Evolutionary conservation across 2,329 filamentous ascomycete species (phyloP), one percentile per base, ranked within the genome.

Genomic region (Chrysoporthe austroafricana): DNA sequence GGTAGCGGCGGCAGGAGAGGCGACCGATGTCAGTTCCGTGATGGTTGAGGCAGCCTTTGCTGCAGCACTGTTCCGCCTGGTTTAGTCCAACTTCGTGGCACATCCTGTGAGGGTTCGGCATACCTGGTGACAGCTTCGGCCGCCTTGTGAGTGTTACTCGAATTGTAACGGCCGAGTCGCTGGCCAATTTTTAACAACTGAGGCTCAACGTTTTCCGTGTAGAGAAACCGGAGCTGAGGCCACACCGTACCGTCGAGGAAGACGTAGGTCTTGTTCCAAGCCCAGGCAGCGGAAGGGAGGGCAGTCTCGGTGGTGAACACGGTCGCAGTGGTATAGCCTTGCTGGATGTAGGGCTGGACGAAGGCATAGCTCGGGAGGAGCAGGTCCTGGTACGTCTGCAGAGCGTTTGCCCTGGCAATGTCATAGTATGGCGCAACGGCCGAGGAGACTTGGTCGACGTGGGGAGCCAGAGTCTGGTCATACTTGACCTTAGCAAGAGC

Each of bases 181-280:
- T 97, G 91, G 14, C 93, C 92, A 74, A 99, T 98, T 74, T 94
- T 93, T 66, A 95, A 87, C 16, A 99, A 85, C 79, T 99, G 96
- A 16, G 96, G 96, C 80, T 98, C 94, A 3, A 99, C 94, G 73
- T 97, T 97, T 75, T 97, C 90, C 13, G 90, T 87, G 75, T 98
- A 98, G 5, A 97, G 81, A 16, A 91, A 85, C 36, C 91, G 88
- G 13, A 97, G 71, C 71, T 91, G 90, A 1, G 95, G 95, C 90
- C 92, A 96, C 18, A 98, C 82, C 1, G 89, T 90, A 59, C 88
- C 87, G 67, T 93, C 88, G 44, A 96, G 80, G 74, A 97, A 95
- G 14, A 85, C 80, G 68, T 88, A 87, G 0, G 87, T 86, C 68
- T 88, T 88, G 66, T 88, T 88, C 85, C 91, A 93, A 3, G 87